Percentiles rank a stretch among this genome's conserved stretches.
These are phyloP conservation scores for Beauveria varroae DNA, from an alignment of 2,329 filamentous ascomycete species.

Conservation along the genomic window DNA sequence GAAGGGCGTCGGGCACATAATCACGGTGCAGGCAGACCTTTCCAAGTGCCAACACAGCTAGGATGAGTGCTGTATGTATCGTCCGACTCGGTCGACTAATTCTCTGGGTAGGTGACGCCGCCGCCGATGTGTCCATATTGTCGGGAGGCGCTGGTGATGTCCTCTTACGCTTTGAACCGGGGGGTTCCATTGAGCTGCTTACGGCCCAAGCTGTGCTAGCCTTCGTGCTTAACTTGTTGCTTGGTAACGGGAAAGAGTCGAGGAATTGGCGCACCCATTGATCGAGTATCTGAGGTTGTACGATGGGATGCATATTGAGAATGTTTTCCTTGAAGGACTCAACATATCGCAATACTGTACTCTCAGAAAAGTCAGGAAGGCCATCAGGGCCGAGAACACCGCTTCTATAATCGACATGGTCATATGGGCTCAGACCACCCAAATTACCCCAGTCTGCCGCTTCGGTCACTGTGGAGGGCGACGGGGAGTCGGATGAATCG, in stretches of 20 bases:
- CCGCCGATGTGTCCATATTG: slow-evolving; percentile 20
- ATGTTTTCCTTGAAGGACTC: slow-evolving; percentile 53
- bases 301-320: slow-evolving; percentile 58
- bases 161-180: slow-evolving; percentile 48
- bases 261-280: slow-evolving; percentile 47
- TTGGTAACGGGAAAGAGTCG: slow-evolving; percentile 33
- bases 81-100: slow-evolving; percentile 52
- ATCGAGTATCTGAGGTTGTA: slow-evolving; percentile 45
- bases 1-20: slow-evolving; percentile 50
- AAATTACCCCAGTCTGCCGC: slow-evolving; percentile 53
- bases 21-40: slow-evolving; percentile 62
- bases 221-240: slow-evolving; percentile 23
- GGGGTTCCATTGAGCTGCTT: slow-evolving; percentile 19
- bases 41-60: slow-evolving; percentile 78
- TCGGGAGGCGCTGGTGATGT: slow-evolving; percentile 34
- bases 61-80: slow-evolving; percentile 71
- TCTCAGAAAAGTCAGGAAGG: slow-evolving; percentile 46
- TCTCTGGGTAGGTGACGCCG: slow-evolving; percentile 27
- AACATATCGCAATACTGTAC: slow-evolving; percentile 46
- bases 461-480: slow-evolving; percentile 45
- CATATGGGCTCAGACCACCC: slow-evolving; percentile 40
- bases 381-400: slow-evolving; percentile 35
- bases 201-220: slow-evolving; percentile 26
- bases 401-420: slow-evolving; percentile 31
- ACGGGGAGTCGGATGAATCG: slow-evolving; percentile 45